Percentiles rank a stretch among this genome's conserved stretches.
Evolutionary conservation across 768 basidiomycete species (phyloP).

Genomic region (Clitopilus hobsonii): DNA sequence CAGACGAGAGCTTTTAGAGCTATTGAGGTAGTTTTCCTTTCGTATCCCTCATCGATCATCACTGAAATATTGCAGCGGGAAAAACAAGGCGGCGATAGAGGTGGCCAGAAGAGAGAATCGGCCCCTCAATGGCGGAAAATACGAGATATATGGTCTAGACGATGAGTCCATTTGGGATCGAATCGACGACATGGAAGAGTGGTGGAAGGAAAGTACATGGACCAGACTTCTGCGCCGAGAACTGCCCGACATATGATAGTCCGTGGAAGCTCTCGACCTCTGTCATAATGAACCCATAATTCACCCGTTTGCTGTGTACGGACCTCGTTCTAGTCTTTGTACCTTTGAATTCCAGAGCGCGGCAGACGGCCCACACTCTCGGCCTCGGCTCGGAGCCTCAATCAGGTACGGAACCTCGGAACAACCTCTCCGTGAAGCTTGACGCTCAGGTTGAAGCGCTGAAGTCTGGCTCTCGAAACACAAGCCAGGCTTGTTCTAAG

Average conservation of each 20-base stretch:
- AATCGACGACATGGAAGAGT: constrained; percentile 78
- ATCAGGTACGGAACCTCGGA: too few relatives aligned
- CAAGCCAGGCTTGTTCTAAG: background rate
- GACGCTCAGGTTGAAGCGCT: background rate
- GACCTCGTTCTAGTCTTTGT: background rate
- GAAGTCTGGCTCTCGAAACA: background rate
- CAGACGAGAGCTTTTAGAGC: constrained; percentile 66
- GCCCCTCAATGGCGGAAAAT: constrained; percentile 64
- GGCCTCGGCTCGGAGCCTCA: too few relatives aligned
- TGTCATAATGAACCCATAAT: background rate
- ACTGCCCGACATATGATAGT: constrained; percentile 61
- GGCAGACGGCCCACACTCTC: too few relatives aligned
- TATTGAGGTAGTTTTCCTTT: constrained; percentile 50
- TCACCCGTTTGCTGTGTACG: background rate
- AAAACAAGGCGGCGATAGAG: constrained; percentile 78
- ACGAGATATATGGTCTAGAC: constrained; percentile 82
- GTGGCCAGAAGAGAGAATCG: constrained; percentile 73
- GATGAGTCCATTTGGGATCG: constrained; percentile 85
- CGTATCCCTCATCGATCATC: constrained; percentile 2
- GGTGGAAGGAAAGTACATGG: constrained; percentile 95
- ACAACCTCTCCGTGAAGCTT: too few relatives aligned
- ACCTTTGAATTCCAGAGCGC: too few relatives aligned
- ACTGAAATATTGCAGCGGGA: constrained; percentile 45
- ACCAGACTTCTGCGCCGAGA: constrained; percentile 76
- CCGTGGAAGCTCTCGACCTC: background rate